Conservation (phyloP, 768 basidiomycete species). For the Boletus sp. region DNA sequence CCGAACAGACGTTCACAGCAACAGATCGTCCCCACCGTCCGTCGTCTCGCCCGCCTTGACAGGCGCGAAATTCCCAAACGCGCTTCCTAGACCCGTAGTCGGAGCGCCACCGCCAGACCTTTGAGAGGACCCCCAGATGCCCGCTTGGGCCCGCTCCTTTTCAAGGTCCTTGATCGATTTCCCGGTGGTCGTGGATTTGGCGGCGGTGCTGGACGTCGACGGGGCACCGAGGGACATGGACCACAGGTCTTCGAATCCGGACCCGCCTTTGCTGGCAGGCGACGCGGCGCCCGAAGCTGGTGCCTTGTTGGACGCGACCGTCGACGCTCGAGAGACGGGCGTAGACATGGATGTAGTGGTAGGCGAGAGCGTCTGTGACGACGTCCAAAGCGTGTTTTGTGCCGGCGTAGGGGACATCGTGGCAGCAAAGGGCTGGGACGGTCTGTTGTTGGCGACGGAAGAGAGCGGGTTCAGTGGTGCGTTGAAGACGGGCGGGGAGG, state of each 20-base stretch:
- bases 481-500: slow-evolving; percentile 28
- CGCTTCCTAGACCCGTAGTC: slow-evolving; percentile 12
- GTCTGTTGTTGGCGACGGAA: slow-evolving; percentile 25
- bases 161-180: slow-evolving; percentile 91
- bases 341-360: slow-evolving; percentile 6
- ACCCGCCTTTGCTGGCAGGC: slow-evolving; percentile 39
- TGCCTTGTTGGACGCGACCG: slow-evolving; percentile 14
- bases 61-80: slow-evolving; percentile 37
- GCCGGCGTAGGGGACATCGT: slow-evolving; percentile 15
- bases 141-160: slow-evolving; percentile 79
- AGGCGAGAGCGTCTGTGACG: slow-evolving; percentile 31
- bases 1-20: slow-evolving; percentile 31
- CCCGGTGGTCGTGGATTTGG: slow-evolving; percentile 39
- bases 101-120: slow-evolving; percentile 15
- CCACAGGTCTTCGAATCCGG: slow-evolving; percentile 89
- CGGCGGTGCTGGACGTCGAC: slow-evolving; percentile 26
- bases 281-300: slow-evolving; percentile 15
- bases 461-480: slow-evolving; percentile 23
- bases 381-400: slow-evolving; percentile 24
- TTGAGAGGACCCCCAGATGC: slow-evolving; percentile 63
- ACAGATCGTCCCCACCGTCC: slow-evolving; percentile 41
- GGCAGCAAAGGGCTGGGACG: slow-evolving; percentile 18
- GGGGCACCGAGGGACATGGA: slow-evolving; percentile 66
- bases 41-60: slow-evolving; percentile 16
- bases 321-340: slow-evolving; percentile 8